These are phyloP conservation scores for Hypoxylon fragiforme DNA, from an alignment of 495 filamentous ascomycete genomes.

Conservation along the genomic window DNA sequence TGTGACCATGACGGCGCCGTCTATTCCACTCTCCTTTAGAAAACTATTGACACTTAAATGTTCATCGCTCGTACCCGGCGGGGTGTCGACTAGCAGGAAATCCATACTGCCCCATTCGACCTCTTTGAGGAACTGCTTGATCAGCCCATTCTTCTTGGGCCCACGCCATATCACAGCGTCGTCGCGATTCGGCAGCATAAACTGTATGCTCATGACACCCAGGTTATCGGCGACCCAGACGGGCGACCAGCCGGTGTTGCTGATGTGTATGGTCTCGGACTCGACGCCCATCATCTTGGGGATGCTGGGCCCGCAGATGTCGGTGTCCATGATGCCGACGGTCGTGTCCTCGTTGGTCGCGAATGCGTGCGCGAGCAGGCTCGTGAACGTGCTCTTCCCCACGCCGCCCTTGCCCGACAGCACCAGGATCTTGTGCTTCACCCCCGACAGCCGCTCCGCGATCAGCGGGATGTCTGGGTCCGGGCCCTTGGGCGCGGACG, in stretches of 20 bases:
- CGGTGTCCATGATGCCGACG: conserved; percentile 94
- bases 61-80: conserved; percentile 92
- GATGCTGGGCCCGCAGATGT: conserved; percentile 92
- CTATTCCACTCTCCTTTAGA: conserved; percentile 83
- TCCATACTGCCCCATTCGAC: conserved; percentile 97
- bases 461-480: conserved; percentile 93
- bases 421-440: conserved; percentile 89
- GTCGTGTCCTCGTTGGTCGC: conserved; percentile 72
- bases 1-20: conserved; percentile 90
- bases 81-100: conserved; percentile 90
- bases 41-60: conserved; percentile 89
- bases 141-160: conserved; percentile 96
- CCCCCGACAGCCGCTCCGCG: conserved; percentile 74
- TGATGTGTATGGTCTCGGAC: conserved; percentile 86
- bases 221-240: conserved; percentile 93
- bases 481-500: conserved; percentile 89
- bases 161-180: conserved; percentile 97
- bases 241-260: conserved; percentile 79
- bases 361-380: conserved; percentile 83
- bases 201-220: conserved; percentile 93
- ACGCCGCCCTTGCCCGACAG: conserved; percentile 96
- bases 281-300: conserved; percentile 99
- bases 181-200: conserved; percentile 91
- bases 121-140: conserved; percentile 96
- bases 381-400: conserved; percentile 90